These are phyloP conservation scores for Rhodomyrtus psidioides DNA, from an alignment of 441 rosid genomes.

Conservation along the genomic window DNA sequence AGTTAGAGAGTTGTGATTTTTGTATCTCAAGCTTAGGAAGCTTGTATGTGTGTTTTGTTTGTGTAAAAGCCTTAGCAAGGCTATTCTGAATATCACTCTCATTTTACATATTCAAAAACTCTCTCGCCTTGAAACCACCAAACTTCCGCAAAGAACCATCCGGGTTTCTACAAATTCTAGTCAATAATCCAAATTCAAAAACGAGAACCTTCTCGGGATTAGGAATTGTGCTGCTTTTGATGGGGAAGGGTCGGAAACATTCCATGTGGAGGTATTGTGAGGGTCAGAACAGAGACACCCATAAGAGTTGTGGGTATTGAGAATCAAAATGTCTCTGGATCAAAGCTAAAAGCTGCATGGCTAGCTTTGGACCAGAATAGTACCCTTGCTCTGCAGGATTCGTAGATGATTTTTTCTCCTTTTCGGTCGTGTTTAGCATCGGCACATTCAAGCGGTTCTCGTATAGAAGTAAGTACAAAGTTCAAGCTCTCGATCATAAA, in stretches of 20 bases:
- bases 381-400: neutral
- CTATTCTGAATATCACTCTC: too few relatives aligned
- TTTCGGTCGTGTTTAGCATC: neutral
- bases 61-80: too few relatives aligned
- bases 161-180: too few relatives aligned
- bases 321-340: neutral
- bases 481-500: neutral
- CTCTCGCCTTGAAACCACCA: too few relatives aligned
- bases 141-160: too few relatives aligned
- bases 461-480: neutral
- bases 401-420: neutral
- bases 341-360: neutral
- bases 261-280: neutral
- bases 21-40: too few relatives aligned
- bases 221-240: neutral
- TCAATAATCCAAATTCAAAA: neutral
- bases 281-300: neutral
- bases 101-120: too few relatives aligned
- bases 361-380: neutral
- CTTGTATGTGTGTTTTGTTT: too few relatives aligned
- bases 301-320: neutral
- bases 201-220: neutral
- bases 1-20: too few relatives aligned
- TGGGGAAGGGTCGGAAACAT: neutral
- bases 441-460: neutral